Evolutionary conservation across 768 basidiomycete species (phyloP), one percentile per base, ranked within the genome.

Genomic region (Cystobasidium onofrii): DNA sequence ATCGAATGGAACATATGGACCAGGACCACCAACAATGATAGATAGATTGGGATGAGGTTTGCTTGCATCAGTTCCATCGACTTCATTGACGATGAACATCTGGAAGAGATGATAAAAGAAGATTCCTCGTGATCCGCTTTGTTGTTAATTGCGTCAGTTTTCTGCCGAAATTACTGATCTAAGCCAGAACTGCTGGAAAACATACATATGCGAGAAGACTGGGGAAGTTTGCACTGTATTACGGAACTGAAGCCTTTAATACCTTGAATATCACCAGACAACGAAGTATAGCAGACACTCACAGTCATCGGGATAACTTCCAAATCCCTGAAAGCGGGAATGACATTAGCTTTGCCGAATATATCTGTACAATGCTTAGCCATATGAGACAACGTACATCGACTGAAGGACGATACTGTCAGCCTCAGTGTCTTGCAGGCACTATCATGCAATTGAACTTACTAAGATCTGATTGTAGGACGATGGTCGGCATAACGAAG

Each of bases 81-180:
- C 69, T 0, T 86, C 86, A 74, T 87, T 90, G 88, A 74, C 67
- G 33, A 75, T 74, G 52, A 70, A 76, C 46, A 71, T 91, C 77
- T 99, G 95, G 84, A 99, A 98, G 0, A 99, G 84, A 25, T 95
- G 84, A 82, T 88, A 99, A 84, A 88, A 94, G 81, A 94, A 94
- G 82, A 93, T 96, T 25, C 88, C 91, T 76, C 90, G 84, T 0
- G 87, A 81, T 6, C 94, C 95, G 69, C 97, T 90, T 72, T 55
- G 64, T 76, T 79, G 69, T 52, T 20, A 80, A 74, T 76, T 66
- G 10, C 77, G 44, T 77, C 77, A 7, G 80, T 80, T 73, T 80
- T 80, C 27, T 78, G 78, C 78, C 79, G 75, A 81, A 80, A 34
- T 79, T 80, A 57, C 78, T 76, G 18, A 9, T 9, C n/a, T 50